Percentiles rank a stretch among this genome's conserved stretches.
phyloP scores from a whole-genome alignment of 2,329 filamentous ascomycete genomes.

The Leptosphaerulina australis region DNA sequence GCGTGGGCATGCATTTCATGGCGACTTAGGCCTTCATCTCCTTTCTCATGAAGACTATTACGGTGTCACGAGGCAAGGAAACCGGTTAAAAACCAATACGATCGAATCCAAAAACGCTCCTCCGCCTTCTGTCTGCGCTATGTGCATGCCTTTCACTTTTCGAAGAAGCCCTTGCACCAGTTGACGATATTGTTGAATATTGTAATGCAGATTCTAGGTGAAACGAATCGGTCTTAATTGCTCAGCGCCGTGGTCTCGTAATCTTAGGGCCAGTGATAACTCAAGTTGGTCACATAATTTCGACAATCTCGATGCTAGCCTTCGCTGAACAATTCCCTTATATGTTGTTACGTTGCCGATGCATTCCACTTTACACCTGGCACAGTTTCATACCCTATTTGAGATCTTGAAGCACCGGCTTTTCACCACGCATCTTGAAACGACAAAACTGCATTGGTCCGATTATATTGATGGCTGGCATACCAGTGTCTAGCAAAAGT shows the following conservation, averaged over 20 bases:
- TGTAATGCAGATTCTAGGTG: not conserved
- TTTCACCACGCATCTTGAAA: not conserved
- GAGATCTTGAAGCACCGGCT: not conserved
- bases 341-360: too few relatives aligned
- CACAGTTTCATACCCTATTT: too few relatives aligned
- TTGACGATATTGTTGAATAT: not conserved
- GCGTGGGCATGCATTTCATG: slow-evolving; percentile 38
- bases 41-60: slow-evolving; percentile 35
- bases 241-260: too few relatives aligned
- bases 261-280: too few relatives aligned
- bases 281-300: too few relatives aligned
- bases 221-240: not conserved
- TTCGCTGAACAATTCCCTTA: too few relatives aligned
- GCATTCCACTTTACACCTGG: too few relatives aligned
- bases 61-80: slow-evolving; percentile 44
- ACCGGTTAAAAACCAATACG: slow-evolving; percentile 36
- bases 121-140: slow-evolving; percentile 5
- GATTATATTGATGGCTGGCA: not conserved
- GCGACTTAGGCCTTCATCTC: slow-evolving; percentile 37
- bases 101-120: slow-evolving; percentile 37
- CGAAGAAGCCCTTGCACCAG: too few relatives aligned
- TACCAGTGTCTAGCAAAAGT: not conserved
- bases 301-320: not conserved
- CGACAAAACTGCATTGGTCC: not conserved
- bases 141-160: not conserved